Evolutionary conservation across 768 basidiomycete genomes (phyloP).

Genomic region (Kwoniella pini): DNA sequence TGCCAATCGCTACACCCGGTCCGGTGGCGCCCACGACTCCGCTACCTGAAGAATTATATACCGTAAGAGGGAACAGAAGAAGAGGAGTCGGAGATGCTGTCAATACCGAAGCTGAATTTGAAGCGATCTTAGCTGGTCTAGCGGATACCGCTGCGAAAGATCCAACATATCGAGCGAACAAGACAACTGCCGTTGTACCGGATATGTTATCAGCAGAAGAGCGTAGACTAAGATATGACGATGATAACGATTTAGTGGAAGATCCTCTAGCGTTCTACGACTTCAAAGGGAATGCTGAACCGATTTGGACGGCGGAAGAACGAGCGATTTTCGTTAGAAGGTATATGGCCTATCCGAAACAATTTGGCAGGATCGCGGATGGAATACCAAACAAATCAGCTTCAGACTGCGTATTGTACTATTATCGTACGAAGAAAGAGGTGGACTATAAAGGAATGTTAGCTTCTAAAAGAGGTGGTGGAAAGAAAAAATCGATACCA

Average conservation of each 20-base stretch:
- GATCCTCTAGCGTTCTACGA: constrained; percentile 78
- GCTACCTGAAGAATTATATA: constrained; percentile 27
- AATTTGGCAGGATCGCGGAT: constrained; percentile 88
- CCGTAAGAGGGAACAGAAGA: constrained; percentile 47
- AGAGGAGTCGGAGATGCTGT: constrained; percentile 71
- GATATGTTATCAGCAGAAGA: constrained; percentile 64
- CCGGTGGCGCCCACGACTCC: constrained; percentile 34
- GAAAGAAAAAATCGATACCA: constrained; percentile 31
- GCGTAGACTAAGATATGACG: constrained; percentile 61
- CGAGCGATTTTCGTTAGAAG: constrained; percentile 73
- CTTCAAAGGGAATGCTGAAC: constrained; percentile 65
- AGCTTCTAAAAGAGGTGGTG: constrained; percentile 30
- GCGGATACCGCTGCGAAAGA: constrained; percentile 90
- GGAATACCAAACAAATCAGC: constrained; percentile 76
- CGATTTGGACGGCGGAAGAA: constrained; percentile 87
- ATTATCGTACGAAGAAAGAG: constrained; percentile 91
- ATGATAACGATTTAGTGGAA: constrained; percentile 77
- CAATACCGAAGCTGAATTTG: constrained; percentile 93
- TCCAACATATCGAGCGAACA: constrained; percentile 78
- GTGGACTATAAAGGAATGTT: constrained; percentile 54
- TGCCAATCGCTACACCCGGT: constrained; percentile 35
- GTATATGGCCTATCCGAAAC: constrained; percentile 84
- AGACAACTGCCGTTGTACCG: constrained; percentile 82
- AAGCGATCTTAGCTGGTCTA: constrained; percentile 91
- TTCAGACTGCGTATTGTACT: constrained; percentile 85